Evolutionary conservation across 768 basidiomycete species (phyloP).

Genomic region (Amanita brunnescens): DNA sequence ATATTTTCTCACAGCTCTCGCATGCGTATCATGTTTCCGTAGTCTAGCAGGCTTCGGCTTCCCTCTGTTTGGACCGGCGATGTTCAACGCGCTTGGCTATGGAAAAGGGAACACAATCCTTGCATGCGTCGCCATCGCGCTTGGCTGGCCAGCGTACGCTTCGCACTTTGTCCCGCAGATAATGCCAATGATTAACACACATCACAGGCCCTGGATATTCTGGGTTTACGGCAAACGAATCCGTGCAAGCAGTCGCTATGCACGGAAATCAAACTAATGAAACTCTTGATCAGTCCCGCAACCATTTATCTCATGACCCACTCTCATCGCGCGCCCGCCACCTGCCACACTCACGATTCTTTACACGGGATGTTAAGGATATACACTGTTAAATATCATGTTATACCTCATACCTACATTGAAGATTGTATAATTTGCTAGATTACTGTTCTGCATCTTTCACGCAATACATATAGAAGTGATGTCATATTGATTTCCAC

Average conservation of each 20-base stretch:
- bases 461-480: too few species aligned
- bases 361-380: too few species aligned
- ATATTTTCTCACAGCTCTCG: constrained; percentile 37
- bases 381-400: too few species aligned
- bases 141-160: constrained; percentile 40
- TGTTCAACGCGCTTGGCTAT: constrained; percentile 58
- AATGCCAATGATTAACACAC: neutral
- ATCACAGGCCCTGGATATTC: constrained; percentile 11
- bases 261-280: constrained; percentile 1
- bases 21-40: constrained; percentile 54
- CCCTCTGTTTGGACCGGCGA: constrained; percentile 67
- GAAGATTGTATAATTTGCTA: too few species aligned
- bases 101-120: constrained; percentile 64
- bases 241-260: constrained; percentile 2
- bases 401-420: too few species aligned
- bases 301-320: too few species aligned
- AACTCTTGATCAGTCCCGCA: too few species aligned
- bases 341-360: too few species aligned
- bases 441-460: too few species aligned
- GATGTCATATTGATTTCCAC: too few species aligned
- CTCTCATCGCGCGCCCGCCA: too few species aligned
- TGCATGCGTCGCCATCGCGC: constrained; percentile 43
- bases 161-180: neutral
- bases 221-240: constrained; percentile 4
- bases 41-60: constrained; percentile 66